Evolutionary conservation across 192 early-diverging fungal species (phyloP).

Genomic region (Spizellomyces punctatus): DNA sequence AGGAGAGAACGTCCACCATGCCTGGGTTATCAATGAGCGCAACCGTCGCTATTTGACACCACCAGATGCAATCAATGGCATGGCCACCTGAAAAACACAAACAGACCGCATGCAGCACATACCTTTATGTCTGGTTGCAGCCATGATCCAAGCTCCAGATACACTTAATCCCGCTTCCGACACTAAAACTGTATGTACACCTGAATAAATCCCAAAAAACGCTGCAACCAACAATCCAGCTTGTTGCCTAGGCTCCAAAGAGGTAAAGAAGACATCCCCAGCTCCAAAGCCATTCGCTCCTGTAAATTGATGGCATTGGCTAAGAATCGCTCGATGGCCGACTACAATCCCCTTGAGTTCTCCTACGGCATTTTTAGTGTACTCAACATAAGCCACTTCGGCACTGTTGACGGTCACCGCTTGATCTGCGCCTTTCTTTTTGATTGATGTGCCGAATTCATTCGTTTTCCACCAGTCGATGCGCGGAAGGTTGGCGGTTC

Average conservation of each 20-base stretch:
- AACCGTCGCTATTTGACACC: constrained; percentile 54
- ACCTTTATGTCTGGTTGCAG: constrained; percentile 71
- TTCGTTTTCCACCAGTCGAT: constrained; percentile 86
- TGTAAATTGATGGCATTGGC: constrained; percentile 57
- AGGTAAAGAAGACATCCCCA: constrained; percentile 62
- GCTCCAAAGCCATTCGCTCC: constrained; percentile 26
- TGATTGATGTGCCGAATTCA: constrained; percentile 57
- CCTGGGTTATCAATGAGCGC: constrained; percentile 73
- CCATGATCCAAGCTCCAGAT: constrained; percentile 70
- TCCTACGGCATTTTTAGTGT: constrained; percentile 79
- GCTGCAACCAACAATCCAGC: constrained; percentile 71
- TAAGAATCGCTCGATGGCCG: constrained; percentile 74
- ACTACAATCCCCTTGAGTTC: constrained; percentile 84
- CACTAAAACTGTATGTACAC: constrained; percentile 69
- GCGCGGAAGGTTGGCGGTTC: constrained; percentile 61
- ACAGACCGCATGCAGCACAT: background rate
- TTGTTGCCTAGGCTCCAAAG: constrained; percentile 82
- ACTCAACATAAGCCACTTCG: constrained; percentile 85
- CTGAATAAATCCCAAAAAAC: constrained; percentile 70
- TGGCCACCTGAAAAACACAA: constrained; percentile 13
- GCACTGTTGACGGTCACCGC: constrained; percentile 30
- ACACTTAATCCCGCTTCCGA: constrained; percentile 62
- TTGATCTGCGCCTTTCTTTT: constrained; percentile 21
- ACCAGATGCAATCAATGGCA: constrained; percentile 4
- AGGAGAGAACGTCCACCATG: constrained; percentile 61